phyloP scores from a whole-genome alignment of 2,329 filamentous ascomycete species.

The Thielaviopsis populi region DNA sequence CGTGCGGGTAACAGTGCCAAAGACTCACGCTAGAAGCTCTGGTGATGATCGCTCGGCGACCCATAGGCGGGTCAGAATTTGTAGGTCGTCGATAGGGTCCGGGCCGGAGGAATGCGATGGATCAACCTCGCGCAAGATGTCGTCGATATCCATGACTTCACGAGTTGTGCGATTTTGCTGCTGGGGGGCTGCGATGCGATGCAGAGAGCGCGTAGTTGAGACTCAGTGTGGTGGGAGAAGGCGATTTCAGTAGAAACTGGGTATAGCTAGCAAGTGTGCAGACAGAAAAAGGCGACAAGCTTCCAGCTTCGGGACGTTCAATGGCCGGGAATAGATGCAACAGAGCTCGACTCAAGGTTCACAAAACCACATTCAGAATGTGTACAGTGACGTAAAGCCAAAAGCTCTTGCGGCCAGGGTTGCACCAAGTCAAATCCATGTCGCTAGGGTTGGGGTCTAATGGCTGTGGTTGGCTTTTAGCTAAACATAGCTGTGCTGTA shows the following conservation, averaged over 20 bases:
- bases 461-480: background rate
- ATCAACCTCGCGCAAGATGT: slow-evolving; percentile 63
- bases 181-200: background rate
- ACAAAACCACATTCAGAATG: background rate
- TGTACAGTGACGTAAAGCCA: background rate
- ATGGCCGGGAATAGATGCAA: too few relatives aligned
- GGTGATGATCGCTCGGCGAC: slow-evolving; percentile 80
- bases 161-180: background rate
- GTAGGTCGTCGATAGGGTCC: slow-evolving; percentile 55
- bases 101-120: slow-evolving; percentile 39
- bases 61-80: slow-evolving; percentile 82
- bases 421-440: background rate
- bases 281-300: too few relatives aligned
- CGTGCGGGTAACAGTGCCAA: too few relatives aligned
- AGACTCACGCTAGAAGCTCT: slow-evolving; percentile 47
- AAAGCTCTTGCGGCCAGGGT: background rate
- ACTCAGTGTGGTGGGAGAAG: background rate
- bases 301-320: too few relatives aligned
- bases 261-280: too few relatives aligned
- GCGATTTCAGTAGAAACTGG: background rate
- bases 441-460: background rate
- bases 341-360: too few relatives aligned
- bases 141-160: slow-evolving; percentile 56
- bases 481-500: background rate
- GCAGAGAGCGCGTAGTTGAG: background rate